Evolutionary conservation across 2,329 filamentous ascomycete genomes (phyloP).

Genomic region (Aspergillus melleus): DNA sequence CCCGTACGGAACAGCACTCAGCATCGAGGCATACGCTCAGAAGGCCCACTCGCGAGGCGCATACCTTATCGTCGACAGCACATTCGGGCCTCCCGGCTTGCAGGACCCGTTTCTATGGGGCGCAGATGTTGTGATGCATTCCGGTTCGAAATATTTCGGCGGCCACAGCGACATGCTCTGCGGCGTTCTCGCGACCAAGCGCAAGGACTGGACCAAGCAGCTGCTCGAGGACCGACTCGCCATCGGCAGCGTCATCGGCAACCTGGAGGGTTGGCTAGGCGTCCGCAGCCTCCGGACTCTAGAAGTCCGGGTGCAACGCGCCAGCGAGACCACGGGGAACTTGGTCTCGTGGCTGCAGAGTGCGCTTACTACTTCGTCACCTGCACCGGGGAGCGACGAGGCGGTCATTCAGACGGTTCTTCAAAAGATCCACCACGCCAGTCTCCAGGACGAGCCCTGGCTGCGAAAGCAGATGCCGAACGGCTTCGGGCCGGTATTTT

Average conservation of each 20-base stretch:
- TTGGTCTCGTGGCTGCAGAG: slow-evolving; percentile 71
- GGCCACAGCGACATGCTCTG: slow-evolving; percentile 93
- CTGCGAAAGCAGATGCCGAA: slow-evolving; percentile 82
- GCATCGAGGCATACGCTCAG: slow-evolving; percentile 69
- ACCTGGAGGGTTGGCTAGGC: slow-evolving; percentile 88
- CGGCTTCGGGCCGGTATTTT: slow-evolving; percentile 87
- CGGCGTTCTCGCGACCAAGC: slow-evolving; percentile 72
- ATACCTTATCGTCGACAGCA: slow-evolving; percentile 82
- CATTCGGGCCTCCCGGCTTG: slow-evolving; percentile 87
- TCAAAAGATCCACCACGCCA: slow-evolving; percentile 70
- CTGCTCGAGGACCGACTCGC: slow-evolving; percentile 71
- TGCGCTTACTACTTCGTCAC: slow-evolving; percentile 42
- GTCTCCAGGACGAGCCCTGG: slow-evolving; percentile 75
- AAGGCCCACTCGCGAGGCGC: slow-evolving; percentile 73
- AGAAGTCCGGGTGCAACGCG: slow-evolving; percentile 75
- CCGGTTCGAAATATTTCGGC: slow-evolving; percentile 92
- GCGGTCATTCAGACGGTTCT: slow-evolving; percentile 57
- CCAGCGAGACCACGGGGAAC: slow-evolving; percentile 68
- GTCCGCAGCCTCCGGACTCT: slow-evolving; percentile 82
- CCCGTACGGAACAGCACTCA: slow-evolving; percentile 77
- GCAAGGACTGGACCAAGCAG: slow-evolving; percentile 57
- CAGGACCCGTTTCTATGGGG: slow-evolving; percentile 81
- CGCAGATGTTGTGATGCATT: slow-evolving; percentile 87
- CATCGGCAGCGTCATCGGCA: slow-evolving; percentile 83
- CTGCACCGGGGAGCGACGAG: slow-evolving; percentile 42